phyloP scores from a whole-genome alignment of 1,139 yeast species.

The Ogataea hybrid region DNA sequence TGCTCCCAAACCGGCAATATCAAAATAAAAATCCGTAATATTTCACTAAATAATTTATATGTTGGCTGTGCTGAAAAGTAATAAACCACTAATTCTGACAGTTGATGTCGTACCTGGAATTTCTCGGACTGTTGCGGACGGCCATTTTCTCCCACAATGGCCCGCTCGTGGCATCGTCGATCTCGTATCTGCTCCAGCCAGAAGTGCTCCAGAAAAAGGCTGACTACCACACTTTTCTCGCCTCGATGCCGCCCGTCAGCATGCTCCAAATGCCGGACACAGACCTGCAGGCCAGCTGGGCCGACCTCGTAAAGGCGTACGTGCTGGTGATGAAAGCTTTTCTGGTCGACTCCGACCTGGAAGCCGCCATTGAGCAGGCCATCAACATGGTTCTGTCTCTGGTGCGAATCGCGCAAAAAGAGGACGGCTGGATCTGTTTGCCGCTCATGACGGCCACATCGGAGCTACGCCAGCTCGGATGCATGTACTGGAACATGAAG shows the following conservation, averaged over 20 bases:
- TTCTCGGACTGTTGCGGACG: conserved; percentile 9
- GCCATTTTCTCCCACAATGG: conserved; percentile 17
- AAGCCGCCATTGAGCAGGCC: conserved; percentile 35
- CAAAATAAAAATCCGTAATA: conserved; percentile 11
- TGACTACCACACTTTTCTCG: conserved; percentile 15
- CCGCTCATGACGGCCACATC: conserved; percentile 55
- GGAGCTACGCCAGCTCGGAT: conserved; percentile 49
- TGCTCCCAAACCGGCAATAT: conserved; percentile 15
- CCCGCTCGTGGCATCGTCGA: conserved; percentile 9
- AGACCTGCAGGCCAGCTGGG: conserved; percentile 34
- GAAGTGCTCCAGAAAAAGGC: conserved; percentile 19
- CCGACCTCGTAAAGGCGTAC: conserved; percentile 36
- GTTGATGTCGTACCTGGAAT: conserved; percentile 16
- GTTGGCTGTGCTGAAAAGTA: conserved; percentile 4
- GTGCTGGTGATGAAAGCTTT: conserved; percentile 38
- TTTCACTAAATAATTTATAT: no score
- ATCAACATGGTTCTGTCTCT: conserved; percentile 45
- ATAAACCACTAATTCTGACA: not conserved
- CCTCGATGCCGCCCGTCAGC: conserved; percentile 14
- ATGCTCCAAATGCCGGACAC: conserved; percentile 9
- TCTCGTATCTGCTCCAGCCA: conserved; percentile 20
- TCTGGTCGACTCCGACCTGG: conserved; percentile 39
- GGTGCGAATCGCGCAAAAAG: conserved; percentile 61
- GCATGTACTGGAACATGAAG: conserved; percentile 15
- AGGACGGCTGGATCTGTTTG: conserved; percentile 65